These are phyloP conservation scores for Rhynchosporium agropyri DNA, from an alignment of 2,329 filamentous ascomycete genomes.

Conservation along the genomic window DNA sequence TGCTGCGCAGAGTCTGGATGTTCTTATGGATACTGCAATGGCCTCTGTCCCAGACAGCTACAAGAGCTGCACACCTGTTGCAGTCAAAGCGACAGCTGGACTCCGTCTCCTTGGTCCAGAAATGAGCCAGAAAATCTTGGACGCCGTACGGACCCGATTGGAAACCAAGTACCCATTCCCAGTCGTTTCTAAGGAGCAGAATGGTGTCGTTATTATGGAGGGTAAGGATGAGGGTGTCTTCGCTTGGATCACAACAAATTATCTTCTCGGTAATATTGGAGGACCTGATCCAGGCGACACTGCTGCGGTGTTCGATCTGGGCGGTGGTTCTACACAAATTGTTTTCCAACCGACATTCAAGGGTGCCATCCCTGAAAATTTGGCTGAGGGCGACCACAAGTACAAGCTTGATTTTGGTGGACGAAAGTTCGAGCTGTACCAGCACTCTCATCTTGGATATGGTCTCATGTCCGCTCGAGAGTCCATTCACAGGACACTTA, in stretches of 20 bases:
- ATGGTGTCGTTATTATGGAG: slow-evolving; percentile 96
- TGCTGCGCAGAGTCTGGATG: slow-evolving; percentile 87
- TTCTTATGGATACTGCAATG: slow-evolving; percentile 84
- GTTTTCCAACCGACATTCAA: slow-evolving; percentile 97
- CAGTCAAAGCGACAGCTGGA: slow-evolving; percentile 97
- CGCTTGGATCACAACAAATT: slow-evolving; percentile 99
- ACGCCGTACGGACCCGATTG: slow-evolving; percentile 79
- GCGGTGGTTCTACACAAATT: slow-evolving; percentile 96
- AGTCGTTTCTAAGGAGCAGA: slow-evolving; percentile 80
- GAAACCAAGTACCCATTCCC: slow-evolving; percentile 94
- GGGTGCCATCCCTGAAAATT: slow-evolving; percentile 76
- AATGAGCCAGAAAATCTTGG: slow-evolving; percentile 80
- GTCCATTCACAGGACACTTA: slow-evolving; percentile 74
- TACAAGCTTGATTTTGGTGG: slow-evolving; percentile 90
- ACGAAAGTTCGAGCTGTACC: slow-evolving; percentile 89
- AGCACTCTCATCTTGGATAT: slow-evolving; percentile 97
- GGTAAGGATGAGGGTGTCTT: slow-evolving; percentile 97
- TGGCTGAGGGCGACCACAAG: slow-evolving; percentile 92
- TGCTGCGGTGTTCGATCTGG: slow-evolving; percentile 93
- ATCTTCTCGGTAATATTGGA: slow-evolving; percentile 96
- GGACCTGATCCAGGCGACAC: slow-evolving; percentile 87
- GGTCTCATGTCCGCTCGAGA: slow-evolving; percentile 94
- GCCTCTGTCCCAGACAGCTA: slow-evolving; percentile 82
- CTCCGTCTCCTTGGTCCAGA: slow-evolving; percentile 83
- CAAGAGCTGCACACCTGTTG: slow-evolving; percentile 88